phyloP scores from a whole-genome alignment of 331 rosid species.

The Erythrophleum ivorense region DNA sequence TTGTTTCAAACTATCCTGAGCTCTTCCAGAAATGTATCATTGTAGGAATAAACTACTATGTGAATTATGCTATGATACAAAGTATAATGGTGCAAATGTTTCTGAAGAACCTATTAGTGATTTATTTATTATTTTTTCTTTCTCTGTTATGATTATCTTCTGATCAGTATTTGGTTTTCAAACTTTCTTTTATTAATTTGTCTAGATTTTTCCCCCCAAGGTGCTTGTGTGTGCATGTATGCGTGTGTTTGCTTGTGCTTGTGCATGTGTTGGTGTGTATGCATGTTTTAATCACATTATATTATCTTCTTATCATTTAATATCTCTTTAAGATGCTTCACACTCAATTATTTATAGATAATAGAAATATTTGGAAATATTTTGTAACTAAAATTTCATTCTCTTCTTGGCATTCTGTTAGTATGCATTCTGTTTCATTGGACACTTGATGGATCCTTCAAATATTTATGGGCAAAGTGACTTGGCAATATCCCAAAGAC shows the following conservation, averaged over 20 bases:
- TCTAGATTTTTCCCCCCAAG: neutral
- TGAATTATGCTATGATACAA: neutral
- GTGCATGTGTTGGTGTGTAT: neutral
- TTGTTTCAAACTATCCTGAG: neutral
- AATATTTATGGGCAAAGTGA: neutral
- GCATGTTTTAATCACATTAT: neutral
- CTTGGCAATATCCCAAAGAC: neutral
- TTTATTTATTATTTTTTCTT: neutral
- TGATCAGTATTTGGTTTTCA: neutral
- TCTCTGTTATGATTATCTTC: neutral
- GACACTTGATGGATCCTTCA: neutral
- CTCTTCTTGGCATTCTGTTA: neutral
- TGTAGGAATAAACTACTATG: neutral
- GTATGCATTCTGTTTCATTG: neutral
- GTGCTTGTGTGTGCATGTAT: neutral
- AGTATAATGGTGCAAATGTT: neutral
- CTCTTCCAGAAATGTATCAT: neutral
- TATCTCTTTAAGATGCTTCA: slow-evolving; percentile 5
- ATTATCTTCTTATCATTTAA: neutral
- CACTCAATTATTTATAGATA: neutral
- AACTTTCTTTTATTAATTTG: neutral
- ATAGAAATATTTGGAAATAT: neutral
- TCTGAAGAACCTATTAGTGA: neutral
- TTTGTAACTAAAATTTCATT: neutral
- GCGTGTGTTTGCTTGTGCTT: neutral